Base-by-base conservation (phyloP, 768 basidiomycete species). In the Suillus discolor region DNA sequence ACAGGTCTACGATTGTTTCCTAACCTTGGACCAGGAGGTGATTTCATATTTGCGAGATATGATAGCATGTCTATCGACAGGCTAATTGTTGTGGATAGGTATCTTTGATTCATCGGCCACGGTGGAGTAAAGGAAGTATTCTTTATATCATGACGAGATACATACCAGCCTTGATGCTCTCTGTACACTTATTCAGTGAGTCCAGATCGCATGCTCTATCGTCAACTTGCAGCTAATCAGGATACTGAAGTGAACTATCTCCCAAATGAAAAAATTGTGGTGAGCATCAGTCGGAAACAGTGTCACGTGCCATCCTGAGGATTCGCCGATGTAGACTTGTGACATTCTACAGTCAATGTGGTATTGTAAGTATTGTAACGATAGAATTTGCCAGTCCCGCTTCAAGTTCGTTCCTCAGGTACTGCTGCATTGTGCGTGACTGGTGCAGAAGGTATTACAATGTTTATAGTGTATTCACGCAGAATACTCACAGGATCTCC, bases 181-280 rank as follows among this genome's bases (percentile, higher is more conserved):
- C 20, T 55, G 6, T 55, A 13, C 31, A 13, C 34, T 36, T 55
- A 8, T 34, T 6, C 34, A 34, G 54, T 55, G 54, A 36, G 54
- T 55, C 20, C 34, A 36, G 13, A 36, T 55, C 13, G 12, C 20
- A 36, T 55, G 18, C 12, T 55, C 3, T n/a, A 36, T 55, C 20
- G 31, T 55, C 34, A n/a, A 55, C 34, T 55, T 9, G 20, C 20
- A 55, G 18, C 20, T 55, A n/a, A 55, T 12, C 34, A 15, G 31
- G 34, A n/a, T 55, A 55, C 31, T 34, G 34, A 55, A 55, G 54
- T 55, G 54, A 55, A n/a, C 20, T 31, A 55, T 55, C 54, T 55
- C 54, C 54, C 6, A 3, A 55, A 15, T 55, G 54, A 55, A 55
- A 12, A 36, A 2, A 13, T 36, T n/a, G 20, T 55, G 54, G 54